A percentile compares a stretch with the other conserved stretches of the same genome.
These are phyloP conservation scores for Sophora flavescens DNA, from an alignment of 306 rosid species.

Conservation along the genomic window DNA sequence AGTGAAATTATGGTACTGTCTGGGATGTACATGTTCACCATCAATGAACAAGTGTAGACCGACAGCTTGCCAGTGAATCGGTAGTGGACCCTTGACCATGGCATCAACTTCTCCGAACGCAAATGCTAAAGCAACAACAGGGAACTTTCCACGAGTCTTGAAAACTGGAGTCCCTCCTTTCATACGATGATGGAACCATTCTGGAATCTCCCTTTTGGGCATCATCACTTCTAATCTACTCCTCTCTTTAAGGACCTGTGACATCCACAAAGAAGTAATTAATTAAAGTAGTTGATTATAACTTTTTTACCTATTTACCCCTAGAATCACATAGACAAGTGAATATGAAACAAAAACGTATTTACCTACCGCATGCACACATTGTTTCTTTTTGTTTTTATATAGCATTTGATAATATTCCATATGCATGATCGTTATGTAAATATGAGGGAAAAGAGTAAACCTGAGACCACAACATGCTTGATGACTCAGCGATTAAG, in stretches of 20 bases:
- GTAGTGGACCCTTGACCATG: background rate
- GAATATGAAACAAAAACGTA: too few relatives aligned
- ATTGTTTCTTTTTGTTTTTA: too few relatives aligned
- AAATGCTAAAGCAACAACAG: background rate
- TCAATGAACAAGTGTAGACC: background rate
- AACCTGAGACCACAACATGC: slow-evolving; percentile 30
- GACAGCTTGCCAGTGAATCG: background rate
- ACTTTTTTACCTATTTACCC: too few relatives aligned
- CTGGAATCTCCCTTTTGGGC: slow-evolving; percentile 8
- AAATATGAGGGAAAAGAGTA: background rate
- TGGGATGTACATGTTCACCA: background rate
- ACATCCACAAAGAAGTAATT: background rate
- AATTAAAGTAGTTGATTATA: too few relatives aligned
- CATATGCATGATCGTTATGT: background rate
- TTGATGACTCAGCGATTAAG: slow-evolving; percentile 29
- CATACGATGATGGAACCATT: background rate
- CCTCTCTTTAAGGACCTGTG: background rate
- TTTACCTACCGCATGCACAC: too few relatives aligned
- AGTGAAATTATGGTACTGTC: accelerated
- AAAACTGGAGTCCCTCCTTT: background rate
- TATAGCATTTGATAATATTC: too few relatives aligned
- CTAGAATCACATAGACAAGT: too few relatives aligned
- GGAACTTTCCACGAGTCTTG: slow-evolving; percentile 2
- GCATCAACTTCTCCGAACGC: background rate
- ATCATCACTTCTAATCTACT: background rate